These are phyloP conservation scores for Dipodascopsis uninucleata DNA, from an alignment of 805 yeast genomes.

Conservation along the genomic window DNA sequence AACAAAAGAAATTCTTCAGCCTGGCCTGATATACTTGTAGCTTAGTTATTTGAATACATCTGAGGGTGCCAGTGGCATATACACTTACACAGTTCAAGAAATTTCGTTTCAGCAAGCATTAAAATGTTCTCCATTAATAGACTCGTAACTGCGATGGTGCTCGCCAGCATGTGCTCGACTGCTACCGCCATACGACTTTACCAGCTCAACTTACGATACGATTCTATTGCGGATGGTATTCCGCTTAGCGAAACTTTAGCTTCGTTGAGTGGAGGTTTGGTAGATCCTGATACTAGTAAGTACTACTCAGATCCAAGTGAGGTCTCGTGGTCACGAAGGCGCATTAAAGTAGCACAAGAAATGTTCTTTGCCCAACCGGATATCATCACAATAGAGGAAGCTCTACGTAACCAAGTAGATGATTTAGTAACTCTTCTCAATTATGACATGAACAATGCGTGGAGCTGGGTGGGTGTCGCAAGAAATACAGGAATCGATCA, in stretches of 20 bases:
- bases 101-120: no score
- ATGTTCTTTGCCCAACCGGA: slow-evolving; percentile 4
- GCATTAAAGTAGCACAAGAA: slow-evolving; percentile 6
- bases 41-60: no score
- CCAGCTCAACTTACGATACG: slow-evolving; percentile 12
- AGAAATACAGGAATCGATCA: slow-evolving; percentile 14
- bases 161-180: no score
- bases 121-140: no score
- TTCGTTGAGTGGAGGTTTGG: slow-evolving; percentile 6
- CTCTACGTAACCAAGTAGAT: slow-evolving; percentile 5
- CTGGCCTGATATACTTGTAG: no score
- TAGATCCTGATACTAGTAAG: neutral
- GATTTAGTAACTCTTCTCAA: slow-evolving; percentile 5
- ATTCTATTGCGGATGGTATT: slow-evolving; percentile 5
- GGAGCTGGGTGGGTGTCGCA: slow-evolving; percentile 14
- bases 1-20: no score
- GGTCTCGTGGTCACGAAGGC: slow-evolving; percentile 14
- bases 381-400: slow-evolving; percentile 11
- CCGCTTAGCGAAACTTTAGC: slow-evolving; percentile 10
- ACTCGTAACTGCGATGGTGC: no score
- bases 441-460: no score
- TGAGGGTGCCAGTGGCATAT: no score
- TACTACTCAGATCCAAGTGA: slow-evolving; percentile 4
- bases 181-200: no score
- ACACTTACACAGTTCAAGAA: no score